Conservation (phyloP, 176 grass and related monocot genomes). For the Lolium multiflorum region DNA sequence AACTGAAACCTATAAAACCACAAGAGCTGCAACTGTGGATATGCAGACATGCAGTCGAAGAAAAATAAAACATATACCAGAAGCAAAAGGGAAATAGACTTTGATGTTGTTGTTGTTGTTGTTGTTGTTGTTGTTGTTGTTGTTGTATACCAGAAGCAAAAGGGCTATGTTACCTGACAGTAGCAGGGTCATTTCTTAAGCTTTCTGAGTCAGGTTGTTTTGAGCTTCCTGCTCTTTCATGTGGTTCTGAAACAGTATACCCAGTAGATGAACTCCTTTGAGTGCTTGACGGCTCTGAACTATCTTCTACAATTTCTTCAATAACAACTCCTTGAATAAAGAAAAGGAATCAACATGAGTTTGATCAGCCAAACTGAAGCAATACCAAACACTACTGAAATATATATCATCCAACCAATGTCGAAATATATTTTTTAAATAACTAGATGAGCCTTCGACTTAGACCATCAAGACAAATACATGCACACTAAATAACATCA, state of each 20-base stretch:
- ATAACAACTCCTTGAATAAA: constrained; percentile 76
- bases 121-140: not conserved
- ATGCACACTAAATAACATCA: not conserved
- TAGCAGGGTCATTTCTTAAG: constrained; percentile 58
- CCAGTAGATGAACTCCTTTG: constrained; percentile 53
- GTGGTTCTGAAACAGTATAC: constrained; percentile 55
- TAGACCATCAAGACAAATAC: not conserved
- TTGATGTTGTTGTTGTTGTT: not conserved
- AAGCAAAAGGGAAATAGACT: not conserved
- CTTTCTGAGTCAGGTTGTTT: constrained; percentile 44
- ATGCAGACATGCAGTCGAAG: constrained; percentile 1
- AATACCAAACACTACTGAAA: constrained; percentile 5
- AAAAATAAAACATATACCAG: constrained; percentile 27
- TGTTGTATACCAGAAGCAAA: not conserved
- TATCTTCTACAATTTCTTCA: constrained; percentile 82
- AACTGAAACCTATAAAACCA: not conserved
- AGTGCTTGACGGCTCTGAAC: constrained; percentile 44
- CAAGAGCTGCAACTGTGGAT: not conserved
- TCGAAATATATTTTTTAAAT: constrained; percentile 20
- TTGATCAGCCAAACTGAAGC: constrained; percentile 13
- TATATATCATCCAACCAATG: constrained; percentile 26
- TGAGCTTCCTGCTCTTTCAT: constrained; percentile 54
- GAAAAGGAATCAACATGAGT: constrained; percentile 31
- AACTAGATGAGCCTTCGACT: too few species aligned
- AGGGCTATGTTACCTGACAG: constrained; percentile 51